Evolutionary conservation across 495 filamentous ascomycete species (phyloP), one percentile per base, ranked within the genome.

Genomic region (Penicillium longicatenatum): DNA sequence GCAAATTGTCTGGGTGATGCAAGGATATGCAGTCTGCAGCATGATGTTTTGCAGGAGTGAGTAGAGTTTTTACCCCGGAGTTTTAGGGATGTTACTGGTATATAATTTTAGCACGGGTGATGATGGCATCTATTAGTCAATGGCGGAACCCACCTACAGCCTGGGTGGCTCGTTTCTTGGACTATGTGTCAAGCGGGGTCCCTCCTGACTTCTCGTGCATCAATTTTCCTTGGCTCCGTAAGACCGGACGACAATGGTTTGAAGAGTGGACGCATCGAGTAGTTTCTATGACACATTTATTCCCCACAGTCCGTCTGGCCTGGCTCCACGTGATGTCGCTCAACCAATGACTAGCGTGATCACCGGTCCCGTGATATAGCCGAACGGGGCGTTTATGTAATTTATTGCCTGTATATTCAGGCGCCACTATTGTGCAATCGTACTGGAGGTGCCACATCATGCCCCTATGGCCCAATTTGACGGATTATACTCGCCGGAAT

Each of bases 111-210:
- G 62, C 37, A 49, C 50, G 53, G 55, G 55, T 42, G 55, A 65
- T 65, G 56, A 62, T 62, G 53, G 37, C 59, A 62, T 60, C 26
- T 57, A 60, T 66, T 66, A 66, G 63, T 62, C 59, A 66, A 62
- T 51, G 26, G 57, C 3, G 41, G 20, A 50, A 55, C 47, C 55
- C 59, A 55, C 49, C 41, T 37, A 17, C 14, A 46, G 50, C 49
- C 30, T 20, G 26, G 31, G 37, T 62, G 61, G 57, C 47, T 30
- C 24, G 42, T 54, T 21, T 49, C 58, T 58, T 42, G 57, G 57
- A 54, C 55, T 55, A 59, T 63, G 52, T 60, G 57, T 65, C 59
- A 59, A 62, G 59, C 62, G 59, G 62, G 59, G 58, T 20, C 37
- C 35, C 41, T 55, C 46, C 31, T 61, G 54, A 54, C 59, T 43